These are phyloP conservation scores for Turritis glabra DNA, from an alignment of 345 rosid genomes.

Conservation along the genomic window DNA sequence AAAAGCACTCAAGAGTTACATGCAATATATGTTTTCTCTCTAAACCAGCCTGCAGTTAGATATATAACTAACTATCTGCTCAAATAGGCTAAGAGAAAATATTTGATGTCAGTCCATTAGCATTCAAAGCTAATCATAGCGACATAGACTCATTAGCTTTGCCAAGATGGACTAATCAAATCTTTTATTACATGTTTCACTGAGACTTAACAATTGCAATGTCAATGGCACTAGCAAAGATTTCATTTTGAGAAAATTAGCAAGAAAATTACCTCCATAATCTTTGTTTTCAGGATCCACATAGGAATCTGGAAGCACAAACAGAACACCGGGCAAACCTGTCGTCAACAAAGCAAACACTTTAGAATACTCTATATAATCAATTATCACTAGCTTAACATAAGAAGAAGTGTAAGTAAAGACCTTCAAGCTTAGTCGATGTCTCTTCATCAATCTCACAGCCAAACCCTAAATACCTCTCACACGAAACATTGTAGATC, in stretches of 20 bases:
- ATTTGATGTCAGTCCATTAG: slow-evolving; percentile 44
- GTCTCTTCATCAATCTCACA: slow-evolving; percentile 98
- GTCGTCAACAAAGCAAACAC: slow-evolving; percentile 19
- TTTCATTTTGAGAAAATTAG: background rate
- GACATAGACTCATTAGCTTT: slow-evolving; percentile 44
- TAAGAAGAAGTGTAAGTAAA: slow-evolving; percentile 6
- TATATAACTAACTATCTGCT: background rate
- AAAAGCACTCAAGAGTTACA: background rate
- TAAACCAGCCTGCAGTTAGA: slow-evolving; percentile 22
- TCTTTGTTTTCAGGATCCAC: slow-evolving; percentile 90
- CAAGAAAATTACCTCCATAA: slow-evolving; percentile 68
- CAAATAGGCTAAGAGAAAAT: background rate
- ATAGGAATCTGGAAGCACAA: slow-evolving; percentile 92
- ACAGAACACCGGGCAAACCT: slow-evolving; percentile 89
- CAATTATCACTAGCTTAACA: background rate
- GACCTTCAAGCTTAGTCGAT: slow-evolving; percentile 88
- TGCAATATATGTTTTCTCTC: slow-evolving; percentile 21
- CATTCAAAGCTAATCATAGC: slow-evolving; percentile 42
- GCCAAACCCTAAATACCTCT: slow-evolving; percentile 93
- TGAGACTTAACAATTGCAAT: slow-evolving; percentile 1
- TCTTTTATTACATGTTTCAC: background rate
- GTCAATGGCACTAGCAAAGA: background rate
- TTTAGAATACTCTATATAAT: background rate
- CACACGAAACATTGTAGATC: slow-evolving; percentile 95
- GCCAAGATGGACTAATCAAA: slow-evolving; percentile 50